phyloP scores from a whole-genome alignment of 331 rosid species.

The Pyracantha coccinea region DNA sequence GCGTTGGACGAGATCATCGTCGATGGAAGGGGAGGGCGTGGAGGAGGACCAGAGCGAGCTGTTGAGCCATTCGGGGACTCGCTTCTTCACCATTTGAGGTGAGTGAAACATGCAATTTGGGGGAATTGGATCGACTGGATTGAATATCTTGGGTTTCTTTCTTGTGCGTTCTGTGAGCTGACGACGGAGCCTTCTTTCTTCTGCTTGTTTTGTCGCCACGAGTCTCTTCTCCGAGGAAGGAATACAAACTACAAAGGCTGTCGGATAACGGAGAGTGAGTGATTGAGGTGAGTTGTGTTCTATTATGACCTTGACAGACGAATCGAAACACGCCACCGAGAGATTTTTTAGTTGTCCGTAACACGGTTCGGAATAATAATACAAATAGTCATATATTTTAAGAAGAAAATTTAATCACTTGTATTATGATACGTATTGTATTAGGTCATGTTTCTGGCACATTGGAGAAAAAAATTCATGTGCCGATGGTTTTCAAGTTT shows the following conservation, averaged over 20 bases:
- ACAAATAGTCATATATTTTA: too few species aligned
- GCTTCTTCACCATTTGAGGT: slow-evolving; percentile 58
- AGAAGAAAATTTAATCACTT: too few species aligned
- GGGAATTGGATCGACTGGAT: not conserved
- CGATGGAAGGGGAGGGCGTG: slow-evolving; percentile 27
- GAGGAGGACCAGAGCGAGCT: slow-evolving; percentile 81
- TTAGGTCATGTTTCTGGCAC: too few species aligned
- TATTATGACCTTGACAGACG: not conserved
- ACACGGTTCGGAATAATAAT: too few species aligned
- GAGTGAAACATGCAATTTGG: not conserved
- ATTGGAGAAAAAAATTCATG: too few species aligned
- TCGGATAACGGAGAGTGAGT: not conserved
- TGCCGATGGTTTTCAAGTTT: too few species aligned
- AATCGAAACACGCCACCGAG: not conserved
- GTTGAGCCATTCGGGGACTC: slow-evolving; percentile 97
- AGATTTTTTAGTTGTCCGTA: not conserved
- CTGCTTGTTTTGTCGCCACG: not conserved
- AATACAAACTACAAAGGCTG: not conserved
- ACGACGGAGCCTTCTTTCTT: not conserved
- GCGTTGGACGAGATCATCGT: slow-evolving; percentile 37
- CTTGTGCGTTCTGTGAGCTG: not conserved
- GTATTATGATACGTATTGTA: too few species aligned
- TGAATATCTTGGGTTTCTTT: not conserved
- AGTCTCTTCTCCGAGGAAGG: not conserved
- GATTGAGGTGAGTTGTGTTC: not conserved